A percentile compares a stretch with the other conserved stretches of the same genome.
These are phyloP conservation scores for Taiozyma sp. DNA, from an alignment of 1,139 yeast species.

Conservation along the genomic window DNA sequence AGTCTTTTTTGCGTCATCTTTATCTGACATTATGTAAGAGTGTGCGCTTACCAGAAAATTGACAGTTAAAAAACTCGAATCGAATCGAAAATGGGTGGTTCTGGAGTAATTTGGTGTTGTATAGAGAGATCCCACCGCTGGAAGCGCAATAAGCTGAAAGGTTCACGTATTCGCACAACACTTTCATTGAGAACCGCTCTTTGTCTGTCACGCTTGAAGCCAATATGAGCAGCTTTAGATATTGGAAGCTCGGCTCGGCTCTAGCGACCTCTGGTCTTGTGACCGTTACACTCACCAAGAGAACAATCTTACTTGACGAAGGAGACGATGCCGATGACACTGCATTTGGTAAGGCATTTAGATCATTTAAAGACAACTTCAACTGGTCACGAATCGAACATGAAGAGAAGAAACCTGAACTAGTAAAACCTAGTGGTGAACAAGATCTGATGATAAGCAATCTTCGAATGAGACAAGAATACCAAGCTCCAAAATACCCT, in stretches of 20 bases:
- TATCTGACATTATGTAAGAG: not conserved
- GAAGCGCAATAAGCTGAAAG: not conserved
- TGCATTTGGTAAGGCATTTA: constrained; percentile 3
- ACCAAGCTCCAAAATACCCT: constrained; percentile 49
- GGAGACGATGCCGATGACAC: not conserved
- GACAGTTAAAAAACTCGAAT: not conserved
- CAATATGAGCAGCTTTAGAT: constrained; percentile 2
- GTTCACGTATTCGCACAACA: not conserved
- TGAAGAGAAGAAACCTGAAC: not conserved
- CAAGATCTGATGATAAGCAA: constrained; percentile 13
- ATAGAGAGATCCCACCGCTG: not conserved
- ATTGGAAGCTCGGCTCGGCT: constrained; percentile 7
- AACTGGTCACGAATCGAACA: constrained; percentile 6
- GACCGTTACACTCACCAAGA: constrained; percentile 7
- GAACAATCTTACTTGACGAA: constrained; percentile 9
- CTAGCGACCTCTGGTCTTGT: constrained; percentile 8
- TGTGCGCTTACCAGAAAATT: not conserved
- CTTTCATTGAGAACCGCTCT: not conserved
- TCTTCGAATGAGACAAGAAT: constrained; percentile 22
- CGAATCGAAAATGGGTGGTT: not conserved
- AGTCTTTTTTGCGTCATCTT: not conserved
- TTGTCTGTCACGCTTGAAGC: not conserved
- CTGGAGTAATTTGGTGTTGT: not conserved
- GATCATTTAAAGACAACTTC: constrained; percentile 6
- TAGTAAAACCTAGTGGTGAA: constrained; percentile 4